phyloP scores from a whole-genome alignment of 257 asterid species.

The Nemophila menziesii region DNA sequence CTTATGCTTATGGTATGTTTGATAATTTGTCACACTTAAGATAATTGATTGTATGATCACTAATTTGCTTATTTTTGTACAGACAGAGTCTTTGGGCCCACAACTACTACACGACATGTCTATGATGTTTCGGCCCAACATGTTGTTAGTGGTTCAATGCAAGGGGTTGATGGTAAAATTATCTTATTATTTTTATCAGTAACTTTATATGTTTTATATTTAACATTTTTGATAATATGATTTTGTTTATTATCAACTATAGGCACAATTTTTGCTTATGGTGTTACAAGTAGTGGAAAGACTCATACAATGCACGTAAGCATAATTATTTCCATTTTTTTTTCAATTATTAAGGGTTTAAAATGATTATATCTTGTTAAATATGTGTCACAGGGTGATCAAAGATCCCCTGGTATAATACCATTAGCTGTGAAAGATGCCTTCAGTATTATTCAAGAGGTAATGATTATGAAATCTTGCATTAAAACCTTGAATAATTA shows the following conservation, averaged over 20 bases:
- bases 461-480: conserved; percentile 17
- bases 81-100: conserved; percentile 99
- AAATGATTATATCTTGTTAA: conserved; percentile 10
- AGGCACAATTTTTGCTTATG: conserved; percentile 98
- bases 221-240: not conserved
- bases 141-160: conserved; percentile 86
- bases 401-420: conserved; percentile 98
- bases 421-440: conserved; percentile 99
- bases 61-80: conserved; percentile 15
- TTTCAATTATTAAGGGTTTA: conserved; percentile 6
- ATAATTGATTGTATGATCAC: conserved; percentile 7
- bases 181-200: not conserved
- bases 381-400: conserved; percentile 67
- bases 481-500: not conserved
- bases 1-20: conserved; percentile 84
- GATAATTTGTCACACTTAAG: conserved; percentile 6
- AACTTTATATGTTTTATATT: not conserved
- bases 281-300: conserved; percentile 98
- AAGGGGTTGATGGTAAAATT: conserved; percentile 81
- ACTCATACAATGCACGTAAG: conserved; percentile 99
- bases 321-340: conserved; percentile 11
- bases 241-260: conserved; percentile 12
- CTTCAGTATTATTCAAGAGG: conserved; percentile 98
- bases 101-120: conserved; percentile 96
- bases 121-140: conserved; percentile 95